These are phyloP conservation scores for Chalciporus piperatoides DNA, from an alignment of 1,284 basidiomycete genomes.

Conservation along the genomic window DNA sequence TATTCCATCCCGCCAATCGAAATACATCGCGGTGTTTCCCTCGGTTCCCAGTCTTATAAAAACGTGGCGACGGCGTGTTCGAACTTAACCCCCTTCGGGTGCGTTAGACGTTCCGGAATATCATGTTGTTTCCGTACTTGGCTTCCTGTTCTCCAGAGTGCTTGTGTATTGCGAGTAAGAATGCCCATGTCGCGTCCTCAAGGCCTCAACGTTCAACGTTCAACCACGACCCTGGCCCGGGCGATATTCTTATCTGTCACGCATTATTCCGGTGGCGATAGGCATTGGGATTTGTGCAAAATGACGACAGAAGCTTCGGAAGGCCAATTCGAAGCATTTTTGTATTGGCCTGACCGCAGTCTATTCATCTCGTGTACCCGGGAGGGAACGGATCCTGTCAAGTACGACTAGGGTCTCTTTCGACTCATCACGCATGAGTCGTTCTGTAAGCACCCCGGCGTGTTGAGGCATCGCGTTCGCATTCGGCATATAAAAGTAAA, in stretches of 20 bases:
- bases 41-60: slow-evolving; percentile 17
- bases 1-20: slow-evolving; percentile 5
- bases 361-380: slow-evolving; percentile 2
- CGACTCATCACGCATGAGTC: background rate
- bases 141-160: slow-evolving; percentile 2
- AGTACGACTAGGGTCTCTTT: background rate
- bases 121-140: background rate
- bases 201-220: background rate
- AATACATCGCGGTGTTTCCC: slow-evolving; percentile 7
- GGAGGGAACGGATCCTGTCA: background rate
- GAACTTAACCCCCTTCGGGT: slow-evolving; percentile 21
- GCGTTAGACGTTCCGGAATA: background rate
- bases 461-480: background rate
- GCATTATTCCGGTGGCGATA: slow-evolving; percentile 22
- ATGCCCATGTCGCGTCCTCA: background rate
- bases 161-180: background rate
- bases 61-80: slow-evolving; percentile 25
- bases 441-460: background rate
- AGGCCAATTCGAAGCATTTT: slow-evolving; percentile 1
- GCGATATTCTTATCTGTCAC: slow-evolving; percentile 6
- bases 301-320: slow-evolving; percentile 2
- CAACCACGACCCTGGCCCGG: slow-evolving; percentile 6
- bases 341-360: background rate
- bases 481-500: background rate
- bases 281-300: slow-evolving; percentile 11